phyloP scores from a whole-genome alignment of 179 eudicot genomes.

The Nepenthes alata region DNA sequence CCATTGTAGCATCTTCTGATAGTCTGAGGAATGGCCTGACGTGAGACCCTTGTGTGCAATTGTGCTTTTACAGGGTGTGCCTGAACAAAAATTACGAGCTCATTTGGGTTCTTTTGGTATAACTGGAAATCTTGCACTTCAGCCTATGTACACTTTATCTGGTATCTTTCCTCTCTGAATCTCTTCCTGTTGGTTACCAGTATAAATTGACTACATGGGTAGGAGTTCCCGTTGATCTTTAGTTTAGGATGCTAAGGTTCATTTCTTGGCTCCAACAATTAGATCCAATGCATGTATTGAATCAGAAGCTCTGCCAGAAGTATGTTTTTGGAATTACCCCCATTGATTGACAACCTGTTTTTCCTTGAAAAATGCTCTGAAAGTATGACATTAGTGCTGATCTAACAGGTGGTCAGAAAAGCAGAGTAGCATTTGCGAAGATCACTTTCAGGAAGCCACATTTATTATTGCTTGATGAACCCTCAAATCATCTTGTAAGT shows the following conservation, averaged over 20 bases:
- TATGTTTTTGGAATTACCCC: background rate
- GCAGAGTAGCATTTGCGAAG: constrained; percentile 97
- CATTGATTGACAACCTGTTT: background rate
- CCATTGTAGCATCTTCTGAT: no score
- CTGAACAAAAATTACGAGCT: constrained; percentile 86
- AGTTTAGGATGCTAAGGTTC: no score
- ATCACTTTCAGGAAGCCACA: constrained; percentile 95
- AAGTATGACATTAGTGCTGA: background rate
- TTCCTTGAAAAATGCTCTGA: no score
- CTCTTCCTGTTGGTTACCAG: background rate
- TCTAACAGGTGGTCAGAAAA: constrained; percentile 95
- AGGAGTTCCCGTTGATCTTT: no score
- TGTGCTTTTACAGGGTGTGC: constrained; percentile 62
- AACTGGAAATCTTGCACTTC: constrained; percentile 98
- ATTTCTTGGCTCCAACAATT: no score
- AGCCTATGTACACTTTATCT: constrained; percentile 97
- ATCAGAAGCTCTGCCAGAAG: no score
- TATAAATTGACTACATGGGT: no score
- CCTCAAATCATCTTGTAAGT: constrained; percentile 97
- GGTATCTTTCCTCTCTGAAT: constrained; percentile 33
- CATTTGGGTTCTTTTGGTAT: constrained; percentile 96
- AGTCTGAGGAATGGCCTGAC: no score
- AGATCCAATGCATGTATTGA: no score
- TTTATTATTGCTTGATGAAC: constrained; percentile 83
- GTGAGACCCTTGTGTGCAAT: background rate